phyloP scores from a whole-genome alignment of 2,329 filamentous ascomycete species.

The Colletotrichum spaethianum region DNA sequence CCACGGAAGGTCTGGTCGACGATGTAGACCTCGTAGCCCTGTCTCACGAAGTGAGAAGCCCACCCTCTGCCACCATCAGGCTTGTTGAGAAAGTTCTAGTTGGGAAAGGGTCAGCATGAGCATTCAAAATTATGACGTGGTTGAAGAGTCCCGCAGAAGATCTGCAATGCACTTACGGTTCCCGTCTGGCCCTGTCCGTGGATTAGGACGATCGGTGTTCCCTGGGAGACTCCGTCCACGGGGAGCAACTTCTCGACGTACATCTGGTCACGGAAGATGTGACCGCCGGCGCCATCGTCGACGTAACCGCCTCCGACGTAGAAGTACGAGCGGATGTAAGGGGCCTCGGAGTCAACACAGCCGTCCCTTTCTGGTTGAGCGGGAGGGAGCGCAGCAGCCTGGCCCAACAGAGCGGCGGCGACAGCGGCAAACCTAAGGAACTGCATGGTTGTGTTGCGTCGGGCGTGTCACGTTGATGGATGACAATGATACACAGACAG shows the following conservation, averaged over 20 bases:
- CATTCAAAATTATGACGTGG: background rate
- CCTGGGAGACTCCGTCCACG: slow-evolving; percentile 43
- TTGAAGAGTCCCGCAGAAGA: background rate
- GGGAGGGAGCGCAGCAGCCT: slow-evolving; percentile 24
- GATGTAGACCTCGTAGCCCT: slow-evolving; percentile 64
- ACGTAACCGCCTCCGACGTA: slow-evolving; percentile 56
- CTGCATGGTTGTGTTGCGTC: slow-evolving; percentile 30
- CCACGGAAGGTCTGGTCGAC: slow-evolving; percentile 62
- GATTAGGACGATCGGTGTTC: slow-evolving; percentile 57
- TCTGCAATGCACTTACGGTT: slow-evolving; percentile 48
- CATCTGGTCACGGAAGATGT: slow-evolving; percentile 61
- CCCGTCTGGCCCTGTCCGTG: slow-evolving; percentile 60
- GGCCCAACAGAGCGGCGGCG: slow-evolving; percentile 33
- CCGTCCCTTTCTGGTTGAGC: background rate
- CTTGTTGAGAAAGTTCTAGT: slow-evolving; percentile 61
- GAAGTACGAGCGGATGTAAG: slow-evolving; percentile 50
- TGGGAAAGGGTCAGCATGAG: slow-evolving; percentile 15
- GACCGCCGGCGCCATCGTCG: slow-evolving; percentile 47
- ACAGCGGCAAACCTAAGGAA: slow-evolving; percentile 33
- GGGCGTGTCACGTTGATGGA: slow-evolving; percentile 12
- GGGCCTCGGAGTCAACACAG: slow-evolving; percentile 33
- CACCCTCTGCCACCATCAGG: slow-evolving; percentile 63
- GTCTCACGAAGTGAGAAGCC: slow-evolving; percentile 61
- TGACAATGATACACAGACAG: slow-evolving; percentile 13
- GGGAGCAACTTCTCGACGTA: slow-evolving; percentile 66